A percentile compares a stretch with the other conserved stretches of the same genome.
These are phyloP conservation scores for Globisporangium okanoganense DNA, from an alignment of 352 stramenopile species.

Conservation along the genomic window DNA sequence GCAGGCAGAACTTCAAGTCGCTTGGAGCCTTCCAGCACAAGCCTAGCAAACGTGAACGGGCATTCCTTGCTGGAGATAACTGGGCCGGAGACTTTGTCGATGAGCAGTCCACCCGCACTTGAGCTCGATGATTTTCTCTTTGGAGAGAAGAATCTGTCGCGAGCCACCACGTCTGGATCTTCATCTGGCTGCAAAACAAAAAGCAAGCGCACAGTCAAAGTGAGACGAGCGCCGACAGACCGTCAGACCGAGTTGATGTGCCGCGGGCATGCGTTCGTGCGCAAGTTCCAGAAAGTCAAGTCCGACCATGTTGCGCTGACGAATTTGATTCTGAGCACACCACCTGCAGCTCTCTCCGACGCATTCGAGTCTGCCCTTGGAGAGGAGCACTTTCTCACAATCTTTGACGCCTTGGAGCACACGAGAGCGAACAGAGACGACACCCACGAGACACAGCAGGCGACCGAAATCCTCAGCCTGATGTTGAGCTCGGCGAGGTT, in stretches of 20 bases:
- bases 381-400: conserved; percentile 11
- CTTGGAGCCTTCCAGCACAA: neutral
- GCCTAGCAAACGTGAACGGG: neutral
- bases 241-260: neutral
- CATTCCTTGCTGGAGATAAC: neutral
- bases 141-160: neutral
- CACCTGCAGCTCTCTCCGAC: neutral
- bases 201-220: neutral
- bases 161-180: neutral
- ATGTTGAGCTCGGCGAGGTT: conserved; percentile 8
- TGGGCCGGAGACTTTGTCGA: neutral
- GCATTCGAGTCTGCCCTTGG: conserved; percentile 10
- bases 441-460: neutral
- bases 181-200: neutral
- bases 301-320: neutral
- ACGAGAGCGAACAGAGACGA: neutral
- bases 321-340: conserved; percentile 8
- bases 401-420: conserved; percentile 9
- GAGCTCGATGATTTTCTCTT: neutral
- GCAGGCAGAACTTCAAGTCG: neutral
- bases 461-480: neutral
- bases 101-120: neutral
- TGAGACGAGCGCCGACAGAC: neutral
- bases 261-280: conserved; percentile 10
- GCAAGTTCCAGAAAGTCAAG: conserved; percentile 3